A percentile compares a stretch with the other conserved stretches of the same genome.
These are phyloP conservation scores for Quercus phellos DNA, from an alignment of 331 rosid genomes.

Conservation along the genomic window DNA sequence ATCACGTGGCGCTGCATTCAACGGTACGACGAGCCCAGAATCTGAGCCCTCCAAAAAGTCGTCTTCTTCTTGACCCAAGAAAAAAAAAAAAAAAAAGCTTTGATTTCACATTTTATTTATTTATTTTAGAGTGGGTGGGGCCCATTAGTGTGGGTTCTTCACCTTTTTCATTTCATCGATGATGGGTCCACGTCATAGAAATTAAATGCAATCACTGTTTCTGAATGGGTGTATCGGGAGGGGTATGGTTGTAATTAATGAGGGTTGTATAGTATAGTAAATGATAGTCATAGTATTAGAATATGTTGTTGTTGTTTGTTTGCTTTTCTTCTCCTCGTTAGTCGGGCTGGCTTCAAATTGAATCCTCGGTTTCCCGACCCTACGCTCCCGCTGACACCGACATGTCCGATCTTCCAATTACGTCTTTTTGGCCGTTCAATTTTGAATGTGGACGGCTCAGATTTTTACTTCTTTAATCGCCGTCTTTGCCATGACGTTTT, in stretches of 20 bases:
- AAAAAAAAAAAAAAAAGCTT: too few relatives aligned
- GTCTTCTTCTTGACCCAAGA: too few relatives aligned
- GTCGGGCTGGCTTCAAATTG: slow-evolving; percentile 26
- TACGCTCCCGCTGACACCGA: slow-evolving; percentile 72
- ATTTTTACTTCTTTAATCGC: slow-evolving; percentile 42
- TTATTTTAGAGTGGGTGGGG: too few relatives aligned
- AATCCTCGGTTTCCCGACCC: slow-evolving; percentile 40
- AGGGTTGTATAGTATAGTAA: too few relatives aligned
- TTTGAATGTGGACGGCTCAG: neutral
- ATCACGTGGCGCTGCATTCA: slow-evolving; percentile 40
- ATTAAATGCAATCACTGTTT: slow-evolving; percentile 20
- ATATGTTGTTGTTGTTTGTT: neutral
- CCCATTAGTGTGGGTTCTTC: neutral
- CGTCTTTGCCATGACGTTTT: slow-evolving; percentile 63
- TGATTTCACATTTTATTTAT: too few relatives aligned
- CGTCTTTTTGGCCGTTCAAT: neutral
- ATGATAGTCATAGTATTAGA: too few relatives aligned
- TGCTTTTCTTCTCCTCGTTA: slow-evolving; percentile 36
- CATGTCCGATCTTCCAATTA: slow-evolving; percentile 26
- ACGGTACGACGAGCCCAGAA: slow-evolving; percentile 22
- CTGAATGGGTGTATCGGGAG: too few relatives aligned
- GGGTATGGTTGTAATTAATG: too few relatives aligned
- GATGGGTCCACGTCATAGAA: slow-evolving; percentile 29
- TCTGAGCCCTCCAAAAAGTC: slow-evolving; percentile 24
- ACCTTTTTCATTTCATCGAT: too few relatives aligned